Evolutionary conservation across 2,329 filamentous ascomycete species (phyloP), one percentile per base, ranked within the genome.

Genomic region (Clonostachys chloroleuca): DNA sequence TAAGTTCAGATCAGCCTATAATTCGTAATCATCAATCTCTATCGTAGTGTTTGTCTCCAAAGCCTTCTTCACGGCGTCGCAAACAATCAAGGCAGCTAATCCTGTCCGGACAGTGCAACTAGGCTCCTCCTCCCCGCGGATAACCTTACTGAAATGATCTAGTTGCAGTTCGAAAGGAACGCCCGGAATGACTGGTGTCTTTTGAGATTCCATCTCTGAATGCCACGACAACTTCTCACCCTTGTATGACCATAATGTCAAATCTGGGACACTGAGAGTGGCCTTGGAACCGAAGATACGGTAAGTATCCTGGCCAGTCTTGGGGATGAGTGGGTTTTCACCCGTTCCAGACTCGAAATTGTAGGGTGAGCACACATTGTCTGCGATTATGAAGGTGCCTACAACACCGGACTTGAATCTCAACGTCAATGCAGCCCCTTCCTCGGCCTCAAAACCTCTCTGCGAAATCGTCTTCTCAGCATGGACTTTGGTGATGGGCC

Each of bases 271-370:
- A 54, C 77, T 80, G 2, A 83, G 55, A 17, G 66, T 70, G 1
- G 62, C 78, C 3, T 75, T 60, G 0, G 71, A 73, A 0, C 77
- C 78, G 49, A 81, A 75, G n/a, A 83, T 71, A 1, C 77, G 68
- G 49, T 81, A 82, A 44, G 78, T 73, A 51, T 70, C 71, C 49
- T 60, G 61, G 0, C 57, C 62, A 3, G 64, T 58, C 8, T 60
- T 58, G 0, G 77, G 71, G 43, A 83, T 74, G 1, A 66, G 57
- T 0, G 78, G 75, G 49, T 82, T 83, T 60, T 83, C 80, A 3
- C 78, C 78, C 0, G 80, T 82, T 0, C 76, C 79, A 3, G 68
- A 60, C 56, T 83, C 80, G 43, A 81, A 83, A 48, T 68, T 77
- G 56, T 80, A 71, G 2, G 75, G 73, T 1, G 72, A 74, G 0